Evolutionary conservation across 1,284 basidiomycete genomes (phyloP).

Genomic region (Schizopora paradoxa): DNA sequence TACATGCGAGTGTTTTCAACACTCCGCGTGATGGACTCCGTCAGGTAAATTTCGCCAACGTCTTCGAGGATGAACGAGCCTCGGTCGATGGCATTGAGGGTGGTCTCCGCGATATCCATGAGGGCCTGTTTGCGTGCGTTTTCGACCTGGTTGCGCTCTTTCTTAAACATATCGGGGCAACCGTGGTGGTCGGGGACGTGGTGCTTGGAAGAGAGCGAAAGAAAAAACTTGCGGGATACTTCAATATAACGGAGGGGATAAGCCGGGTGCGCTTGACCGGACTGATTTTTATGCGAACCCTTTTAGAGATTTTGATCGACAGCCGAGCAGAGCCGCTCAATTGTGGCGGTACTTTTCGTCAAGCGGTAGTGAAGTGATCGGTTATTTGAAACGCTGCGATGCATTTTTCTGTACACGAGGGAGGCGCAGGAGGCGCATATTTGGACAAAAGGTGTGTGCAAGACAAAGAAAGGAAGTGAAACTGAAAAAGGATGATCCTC

Average conservation of each 20-base stretch:
- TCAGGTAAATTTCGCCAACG: constrained; percentile 28
- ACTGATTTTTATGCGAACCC: too few species aligned
- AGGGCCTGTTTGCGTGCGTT: constrained; percentile 19
- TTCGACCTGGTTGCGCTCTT: neutral
- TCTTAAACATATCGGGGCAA: constrained; percentile 3
- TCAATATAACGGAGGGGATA: too few species aligned
- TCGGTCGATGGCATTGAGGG: constrained; percentile 26
- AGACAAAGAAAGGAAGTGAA: too few species aligned
- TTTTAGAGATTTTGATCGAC: too few species aligned
- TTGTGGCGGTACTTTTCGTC: too few species aligned
- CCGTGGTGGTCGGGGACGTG: neutral
- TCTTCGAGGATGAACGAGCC: constrained; percentile 24
- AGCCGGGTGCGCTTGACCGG: too few species aligned
- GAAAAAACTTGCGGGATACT: neutral
- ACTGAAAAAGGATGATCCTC: neutral
- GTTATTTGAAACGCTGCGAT: too few species aligned
- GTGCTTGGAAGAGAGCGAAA: neutral
- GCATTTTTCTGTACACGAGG: too few species aligned
- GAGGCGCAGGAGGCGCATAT: too few species aligned
- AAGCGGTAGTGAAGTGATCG: too few species aligned
- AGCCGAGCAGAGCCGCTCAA: too few species aligned
- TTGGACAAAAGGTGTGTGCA: too few species aligned
- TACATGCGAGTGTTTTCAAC: constrained; percentile 39
- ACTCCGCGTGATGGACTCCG: constrained; percentile 28
- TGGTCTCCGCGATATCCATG: constrained; percentile 29